These are phyloP conservation scores for Cordyceps farinosa DNA, from an alignment of 2,329 filamentous ascomycete species.

Conservation along the genomic window DNA sequence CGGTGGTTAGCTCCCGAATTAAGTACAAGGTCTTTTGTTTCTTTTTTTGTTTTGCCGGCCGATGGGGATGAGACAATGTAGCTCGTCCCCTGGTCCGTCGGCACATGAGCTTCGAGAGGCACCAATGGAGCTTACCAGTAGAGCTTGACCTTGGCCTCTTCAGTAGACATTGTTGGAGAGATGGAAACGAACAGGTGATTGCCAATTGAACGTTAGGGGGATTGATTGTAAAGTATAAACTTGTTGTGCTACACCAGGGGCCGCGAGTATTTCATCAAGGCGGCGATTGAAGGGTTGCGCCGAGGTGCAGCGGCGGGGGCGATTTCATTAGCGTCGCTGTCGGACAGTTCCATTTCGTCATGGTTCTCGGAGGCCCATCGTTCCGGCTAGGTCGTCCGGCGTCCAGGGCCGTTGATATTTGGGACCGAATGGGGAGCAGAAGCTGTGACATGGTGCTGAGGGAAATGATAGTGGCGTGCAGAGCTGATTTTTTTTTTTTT, in stretches of 20 bases:
- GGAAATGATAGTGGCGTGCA: background rate
- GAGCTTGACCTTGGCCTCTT: slow-evolving; percentile 55
- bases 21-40: too few species aligned
- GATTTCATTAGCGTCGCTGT: background rate
- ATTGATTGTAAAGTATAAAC: background rate
- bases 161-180: slow-evolving; percentile 16
- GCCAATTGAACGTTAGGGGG: background rate
- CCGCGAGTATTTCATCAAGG: background rate
- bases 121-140: slow-evolving; percentile 50
- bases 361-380: background rate
- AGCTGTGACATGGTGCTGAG: background rate
- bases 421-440: background rate
- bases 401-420: background rate
- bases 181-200: background rate
- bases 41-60: background rate
- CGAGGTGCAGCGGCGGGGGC: background rate
- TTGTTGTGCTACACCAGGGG: background rate
- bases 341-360: slow-evolving; percentile 8
- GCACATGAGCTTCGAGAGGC: background rate
- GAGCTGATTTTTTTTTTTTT: background rate
- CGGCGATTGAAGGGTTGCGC: background rate
- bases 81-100: background rate
- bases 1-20: background rate
- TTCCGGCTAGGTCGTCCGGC: background rate
- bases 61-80: background rate